phyloP scores from a whole-genome alignment of 2,329 filamentous ascomycete species.

The Anisogramma anomala region DNA sequence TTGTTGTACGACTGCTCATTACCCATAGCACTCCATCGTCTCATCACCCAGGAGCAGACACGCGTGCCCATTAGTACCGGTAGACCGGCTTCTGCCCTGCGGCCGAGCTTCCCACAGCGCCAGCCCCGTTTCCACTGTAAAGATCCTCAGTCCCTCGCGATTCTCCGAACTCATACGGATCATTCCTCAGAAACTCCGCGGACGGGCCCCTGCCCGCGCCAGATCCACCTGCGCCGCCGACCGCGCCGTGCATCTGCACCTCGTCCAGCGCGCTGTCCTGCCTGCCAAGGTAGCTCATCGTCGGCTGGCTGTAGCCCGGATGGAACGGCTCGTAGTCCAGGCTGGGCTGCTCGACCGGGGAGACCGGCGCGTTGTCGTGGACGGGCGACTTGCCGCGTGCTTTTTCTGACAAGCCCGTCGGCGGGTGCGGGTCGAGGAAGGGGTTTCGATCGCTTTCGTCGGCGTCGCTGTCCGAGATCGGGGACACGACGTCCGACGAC shows the following conservation, averaged over 20 bases:
- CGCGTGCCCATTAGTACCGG: conserved; percentile 14
- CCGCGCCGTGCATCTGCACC: conserved; percentile 31
- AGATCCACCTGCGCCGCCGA: not conserved
- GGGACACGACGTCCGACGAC: conserved; percentile 5
- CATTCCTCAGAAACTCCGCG: not conserved
- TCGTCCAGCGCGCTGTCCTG: conserved; percentile 32
- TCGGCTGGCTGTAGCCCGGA: conserved; percentile 24
- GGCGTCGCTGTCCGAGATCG: conserved; percentile 15
- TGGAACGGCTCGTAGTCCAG: conserved; percentile 28
- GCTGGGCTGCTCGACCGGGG: conserved; percentile 24
- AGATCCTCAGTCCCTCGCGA: conserved; percentile 4
- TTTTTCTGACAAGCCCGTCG: not conserved
- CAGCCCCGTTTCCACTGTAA: not conserved
- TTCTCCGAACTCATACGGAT: conserved; percentile 10
- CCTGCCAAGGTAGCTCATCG: conserved; percentile 25
- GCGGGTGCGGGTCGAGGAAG: conserved; percentile 18
- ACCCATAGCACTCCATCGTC: no score
- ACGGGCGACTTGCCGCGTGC: conserved; percentile 2
- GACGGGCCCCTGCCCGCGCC: not conserved
- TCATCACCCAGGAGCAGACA: not conserved
- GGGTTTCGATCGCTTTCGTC: conserved; percentile 15
- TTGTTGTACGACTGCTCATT: no score
- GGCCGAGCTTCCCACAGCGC: not conserved
- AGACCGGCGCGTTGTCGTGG: not conserved
- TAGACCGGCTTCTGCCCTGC: conserved; percentile 15